Conservation (phyloP, 768 basidiomycete genomes). For the Mycena galopus region DNA sequence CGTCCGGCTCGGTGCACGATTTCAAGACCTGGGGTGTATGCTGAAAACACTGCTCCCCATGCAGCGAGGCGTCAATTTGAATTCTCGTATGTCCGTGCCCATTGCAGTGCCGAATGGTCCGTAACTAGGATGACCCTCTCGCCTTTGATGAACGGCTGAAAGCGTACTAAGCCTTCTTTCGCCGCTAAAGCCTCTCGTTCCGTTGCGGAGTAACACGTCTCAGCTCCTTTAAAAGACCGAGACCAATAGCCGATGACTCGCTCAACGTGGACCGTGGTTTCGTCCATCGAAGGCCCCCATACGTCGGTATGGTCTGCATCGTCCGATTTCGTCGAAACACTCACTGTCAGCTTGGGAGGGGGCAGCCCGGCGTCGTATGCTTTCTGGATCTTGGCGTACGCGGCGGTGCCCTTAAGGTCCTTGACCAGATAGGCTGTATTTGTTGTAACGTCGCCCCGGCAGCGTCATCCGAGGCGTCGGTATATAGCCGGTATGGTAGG, state of each 20-base stretch:
- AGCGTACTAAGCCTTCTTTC: slow-evolving; percentile 44
- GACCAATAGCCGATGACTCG: slow-evolving; percentile 38
- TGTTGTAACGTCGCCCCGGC: slow-evolving; percentile 28
- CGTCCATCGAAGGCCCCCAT: background rate
- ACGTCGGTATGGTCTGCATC: background rate
- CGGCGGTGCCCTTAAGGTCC: slow-evolving; percentile 27
- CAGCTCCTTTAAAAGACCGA: slow-evolving; percentile 37
- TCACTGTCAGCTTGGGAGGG: slow-evolving; percentile 4
- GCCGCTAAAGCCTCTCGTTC: slow-evolving; percentile 44
- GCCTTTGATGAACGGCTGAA: slow-evolving; percentile 47
- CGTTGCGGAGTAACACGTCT: slow-evolving; percentile 42
- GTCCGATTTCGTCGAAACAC: background rate
- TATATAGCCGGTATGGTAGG: slow-evolving; percentile 43
- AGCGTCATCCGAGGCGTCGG: slow-evolving; percentile 36
- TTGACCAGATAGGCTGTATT: slow-evolving; percentile 17
- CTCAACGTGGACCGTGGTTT: background rate
- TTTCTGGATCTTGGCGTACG: slow-evolving; percentile 6
- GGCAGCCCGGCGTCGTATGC: slow-evolving; percentile 3
- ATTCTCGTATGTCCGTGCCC: slow-evolving; percentile 23
- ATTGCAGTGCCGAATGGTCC: slow-evolving; percentile 21
- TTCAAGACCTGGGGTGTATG: background rate
- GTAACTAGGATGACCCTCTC: slow-evolving; percentile 33
- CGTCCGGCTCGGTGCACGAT: slow-evolving; percentile 13
- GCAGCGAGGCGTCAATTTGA: slow-evolving; percentile 29
- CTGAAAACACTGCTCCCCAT: slow-evolving; percentile 43